A percentile compares a stretch with the other conserved stretches of the same genome.
These are phyloP conservation scores for Fusarium nodosum DNA, from an alignment of 2,329 filamentous ascomycete species.

Conservation along the genomic window DNA sequence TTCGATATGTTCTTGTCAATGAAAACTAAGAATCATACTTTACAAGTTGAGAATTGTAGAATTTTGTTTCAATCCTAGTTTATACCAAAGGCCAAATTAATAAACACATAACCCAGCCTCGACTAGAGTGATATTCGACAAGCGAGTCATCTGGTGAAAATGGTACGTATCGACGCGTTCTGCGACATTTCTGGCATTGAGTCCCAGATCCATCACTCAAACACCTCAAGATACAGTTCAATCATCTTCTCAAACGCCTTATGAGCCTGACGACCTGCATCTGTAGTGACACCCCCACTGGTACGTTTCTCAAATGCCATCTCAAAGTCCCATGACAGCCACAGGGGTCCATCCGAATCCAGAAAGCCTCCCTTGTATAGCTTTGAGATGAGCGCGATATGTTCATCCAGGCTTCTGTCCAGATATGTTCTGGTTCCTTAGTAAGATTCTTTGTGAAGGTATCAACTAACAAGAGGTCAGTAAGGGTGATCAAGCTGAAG, in stretches of 20 bases:
- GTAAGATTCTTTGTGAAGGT: not conserved
- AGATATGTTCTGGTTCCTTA: not conserved
- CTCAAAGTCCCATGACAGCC: slow-evolving; percentile 11
- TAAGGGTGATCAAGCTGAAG: not conserved
- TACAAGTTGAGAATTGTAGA: not conserved
- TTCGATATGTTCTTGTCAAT: slow-evolving; percentile 61
- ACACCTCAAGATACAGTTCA: slow-evolving; percentile 17
- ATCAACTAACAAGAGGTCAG: not conserved
- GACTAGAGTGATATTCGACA: too few species aligned
- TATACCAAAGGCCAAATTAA: not conserved
- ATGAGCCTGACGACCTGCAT: not conserved
- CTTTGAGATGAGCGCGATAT: not conserved
- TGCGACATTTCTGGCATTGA: too few species aligned
- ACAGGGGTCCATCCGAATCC: not conserved
- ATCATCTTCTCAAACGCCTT: slow-evolving; percentile 18
- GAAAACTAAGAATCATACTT: too few species aligned
- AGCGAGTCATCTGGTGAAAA: too few species aligned
- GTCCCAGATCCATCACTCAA: not conserved
- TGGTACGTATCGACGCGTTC: too few species aligned
- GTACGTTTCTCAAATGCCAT: not conserved
- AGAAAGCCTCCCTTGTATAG: not conserved
- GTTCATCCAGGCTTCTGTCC: not conserved
- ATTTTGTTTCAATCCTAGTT: fast-evolving
- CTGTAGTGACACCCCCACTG: not conserved
- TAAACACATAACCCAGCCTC: too few species aligned